These are phyloP conservation scores for Deuterostichococcus epilithicus DNA, from an alignment of 139 green algal species.

Conservation along the genomic window DNA sequence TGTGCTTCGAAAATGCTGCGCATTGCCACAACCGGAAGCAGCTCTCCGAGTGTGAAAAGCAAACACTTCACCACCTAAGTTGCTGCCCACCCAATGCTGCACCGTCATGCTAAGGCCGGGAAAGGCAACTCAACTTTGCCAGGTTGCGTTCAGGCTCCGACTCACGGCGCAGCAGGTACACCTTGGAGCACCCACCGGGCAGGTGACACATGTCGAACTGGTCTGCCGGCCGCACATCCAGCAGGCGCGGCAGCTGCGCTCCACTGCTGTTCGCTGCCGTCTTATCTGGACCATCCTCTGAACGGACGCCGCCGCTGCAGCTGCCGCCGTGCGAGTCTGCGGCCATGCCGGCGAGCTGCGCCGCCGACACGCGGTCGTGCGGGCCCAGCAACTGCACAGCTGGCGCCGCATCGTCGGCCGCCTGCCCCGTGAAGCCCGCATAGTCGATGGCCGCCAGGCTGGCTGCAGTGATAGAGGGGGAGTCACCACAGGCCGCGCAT, in stretches of 20 bases:
- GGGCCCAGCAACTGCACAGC: slow-evolving; percentile 40
- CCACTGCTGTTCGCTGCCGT: neutral
- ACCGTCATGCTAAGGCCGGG: slow-evolving; percentile 9
- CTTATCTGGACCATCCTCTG: neutral
- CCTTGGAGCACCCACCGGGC: slow-evolving; percentile 33
- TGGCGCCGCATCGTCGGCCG: slow-evolving; percentile 43
- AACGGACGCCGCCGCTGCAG: neutral
- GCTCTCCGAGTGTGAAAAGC: neutral
- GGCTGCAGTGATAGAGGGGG: slow-evolving; percentile 42
- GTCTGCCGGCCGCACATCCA: slow-evolving; percentile 74
- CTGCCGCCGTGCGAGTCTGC: neutral
- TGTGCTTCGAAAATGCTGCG: neutral
- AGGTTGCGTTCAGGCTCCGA: neutral
- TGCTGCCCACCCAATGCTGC: neutral
- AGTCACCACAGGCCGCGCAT: slow-evolving; percentile 66
- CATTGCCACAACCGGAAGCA: neutral
- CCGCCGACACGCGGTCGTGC: slow-evolving; percentile 35
- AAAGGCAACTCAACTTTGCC: neutral
- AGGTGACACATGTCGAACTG: slow-evolving; percentile 66
- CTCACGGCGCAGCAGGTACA: neutral
- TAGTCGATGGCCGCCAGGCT: slow-evolving; percentile 71
- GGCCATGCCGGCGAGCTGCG: neutral
- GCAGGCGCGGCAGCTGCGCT: slow-evolving; percentile 31
- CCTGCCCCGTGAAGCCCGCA: slow-evolving; percentile 67
- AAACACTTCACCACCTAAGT: neutral